Evolutionary conservation across 2,329 filamentous ascomycete genomes (phyloP).

Genomic region (Aspergillus sp.): DNA sequence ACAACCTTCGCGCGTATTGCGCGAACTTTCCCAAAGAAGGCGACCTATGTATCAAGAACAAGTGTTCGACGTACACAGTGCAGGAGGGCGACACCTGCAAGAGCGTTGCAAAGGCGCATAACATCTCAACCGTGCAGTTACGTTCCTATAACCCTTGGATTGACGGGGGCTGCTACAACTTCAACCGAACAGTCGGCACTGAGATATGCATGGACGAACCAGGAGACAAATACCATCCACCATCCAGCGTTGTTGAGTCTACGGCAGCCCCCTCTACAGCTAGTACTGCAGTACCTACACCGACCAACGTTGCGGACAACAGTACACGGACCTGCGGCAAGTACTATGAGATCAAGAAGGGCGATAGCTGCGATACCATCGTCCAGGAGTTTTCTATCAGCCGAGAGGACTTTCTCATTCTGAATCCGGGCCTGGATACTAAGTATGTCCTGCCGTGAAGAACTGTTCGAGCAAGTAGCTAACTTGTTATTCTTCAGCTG

Average conservation of each 20-base stretch:
- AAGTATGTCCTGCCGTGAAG: not conserved
- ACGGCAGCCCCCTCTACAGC: not conserved
- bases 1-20: conserved; percentile 2
- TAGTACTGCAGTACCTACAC: conserved; percentile 3
- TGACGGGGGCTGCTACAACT: conserved; percentile 5
- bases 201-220: conserved; percentile 9
- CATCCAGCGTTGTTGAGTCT: not conserved
- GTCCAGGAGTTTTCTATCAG: conserved; percentile 2
- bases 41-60: conserved; percentile 3
- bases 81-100: conserved; percentile 10
- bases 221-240: not conserved
- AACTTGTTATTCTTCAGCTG: not conserved
- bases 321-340: conserved; percentile 3
- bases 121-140: conserved; percentile 9
- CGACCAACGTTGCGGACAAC: conserved; percentile 7
- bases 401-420: conserved; percentile 7
- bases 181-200: conserved; percentile 1
- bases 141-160: conserved; percentile 13
- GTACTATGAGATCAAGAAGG: conserved; percentile 5
- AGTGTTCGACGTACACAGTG: conserved; percentile 2
- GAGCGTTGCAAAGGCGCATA: conserved; percentile 3
- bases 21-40: not conserved
- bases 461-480: not conserved
- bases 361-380: conserved; percentile 3
- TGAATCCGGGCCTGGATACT: conserved; percentile 9